Evolutionary conservation across 768 basidiomycete species (phyloP), one percentile per base, ranked within the genome.

Genomic region (Coprinopsis cinerea): DNA sequence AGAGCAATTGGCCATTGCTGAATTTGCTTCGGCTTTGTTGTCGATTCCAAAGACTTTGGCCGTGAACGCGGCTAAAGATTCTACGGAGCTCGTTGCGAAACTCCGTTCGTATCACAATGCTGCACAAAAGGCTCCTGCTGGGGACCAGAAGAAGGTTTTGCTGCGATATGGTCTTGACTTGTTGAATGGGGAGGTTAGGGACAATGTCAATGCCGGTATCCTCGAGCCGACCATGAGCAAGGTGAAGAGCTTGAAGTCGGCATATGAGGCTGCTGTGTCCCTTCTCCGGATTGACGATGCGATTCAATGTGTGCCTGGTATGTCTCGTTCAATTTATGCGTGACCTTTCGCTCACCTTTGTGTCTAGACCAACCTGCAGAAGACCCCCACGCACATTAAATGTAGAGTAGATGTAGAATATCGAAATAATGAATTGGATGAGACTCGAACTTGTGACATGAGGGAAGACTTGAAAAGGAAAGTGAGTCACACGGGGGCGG

Each of bases 1-100:
- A 57, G 96, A 99, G 69, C 96, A 99, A 65, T 75, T 99, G 46
- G 96, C 96, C 17, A 97, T 99, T 60, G 96, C 94, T n/a, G 96
- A 99, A 66, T 99, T 99, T 64, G 96, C 96, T 18, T 75, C 77
- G 53, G 88, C 96, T 11, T 76, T 99, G 49, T 75, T 99, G 35
- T 81, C 93, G 14, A 99, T 99, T 58, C 96, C 96, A 40, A 98
- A 98, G 71, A 92, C 88, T 17, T 84, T 99, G 27, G 86, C 96
- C 2, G 89, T 98, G 46, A 99, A 99, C 64, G 96, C 96, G 35
- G 96, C 96, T 34, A 98, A 98, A 62, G 96, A 99, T 64, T 92
- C 94, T 30, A 98, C 95, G 1, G 92, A 97, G 49, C 81, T 99
- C 17, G 92, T 99, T 32, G 94, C 96, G 18, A 97, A 97, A 68